A percentile compares a stretch with the other conserved stretches of the same genome.
Evolutionary conservation across 2,329 filamentous ascomycete genomes (phyloP).

Genomic region (Venturiaceae sp.): DNA sequence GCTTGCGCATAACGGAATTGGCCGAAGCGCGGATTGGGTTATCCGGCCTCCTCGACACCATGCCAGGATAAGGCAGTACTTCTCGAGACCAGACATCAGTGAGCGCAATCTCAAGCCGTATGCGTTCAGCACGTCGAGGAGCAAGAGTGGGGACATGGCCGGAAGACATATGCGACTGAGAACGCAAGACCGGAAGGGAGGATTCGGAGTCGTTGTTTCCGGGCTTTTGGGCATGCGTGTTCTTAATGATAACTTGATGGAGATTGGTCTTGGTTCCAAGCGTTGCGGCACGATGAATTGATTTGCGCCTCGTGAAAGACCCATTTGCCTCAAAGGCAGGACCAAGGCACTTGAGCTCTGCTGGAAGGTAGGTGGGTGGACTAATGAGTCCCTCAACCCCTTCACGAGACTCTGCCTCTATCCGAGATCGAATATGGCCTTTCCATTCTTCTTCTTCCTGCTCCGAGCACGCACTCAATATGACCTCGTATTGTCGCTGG

Average conservation of each 20-base stretch:
- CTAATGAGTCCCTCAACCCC: constrained; percentile 37
- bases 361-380: constrained; percentile 35
- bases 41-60: constrained; percentile 58
- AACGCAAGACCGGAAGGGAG: constrained; percentile 57
- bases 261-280: constrained; percentile 57
- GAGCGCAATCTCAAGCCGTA: constrained; percentile 64
- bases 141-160: constrained; percentile 58
- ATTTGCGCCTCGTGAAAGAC: constrained; percentile 55
- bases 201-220: constrained; percentile 34
- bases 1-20: constrained; percentile 76
- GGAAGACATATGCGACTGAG: constrained; percentile 64
- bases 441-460: constrained; percentile 78
- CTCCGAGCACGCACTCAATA: constrained; percentile 76
- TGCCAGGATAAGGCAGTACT: constrained; percentile 71
- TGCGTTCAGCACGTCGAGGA: constrained; percentile 64
- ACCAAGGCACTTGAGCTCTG: constrained; percentile 66
- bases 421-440: constrained; percentile 48
- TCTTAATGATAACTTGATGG: constrained; percentile 76
- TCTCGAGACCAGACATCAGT: constrained; percentile 79
- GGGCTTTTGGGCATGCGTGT: constrained; percentile 62
- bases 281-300: constrained; percentile 70
- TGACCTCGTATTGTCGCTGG: constrained; percentile 69
- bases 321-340: constrained; percentile 65
- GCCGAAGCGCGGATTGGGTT: constrained; percentile 69
- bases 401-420: constrained; percentile 40